A percentile compares a stretch with the other conserved stretches of the same genome.
These are phyloP conservation scores for Pilasporangium apinafurcum DNA, from an alignment of 352 stramenopile species.

Conservation along the genomic window DNA sequence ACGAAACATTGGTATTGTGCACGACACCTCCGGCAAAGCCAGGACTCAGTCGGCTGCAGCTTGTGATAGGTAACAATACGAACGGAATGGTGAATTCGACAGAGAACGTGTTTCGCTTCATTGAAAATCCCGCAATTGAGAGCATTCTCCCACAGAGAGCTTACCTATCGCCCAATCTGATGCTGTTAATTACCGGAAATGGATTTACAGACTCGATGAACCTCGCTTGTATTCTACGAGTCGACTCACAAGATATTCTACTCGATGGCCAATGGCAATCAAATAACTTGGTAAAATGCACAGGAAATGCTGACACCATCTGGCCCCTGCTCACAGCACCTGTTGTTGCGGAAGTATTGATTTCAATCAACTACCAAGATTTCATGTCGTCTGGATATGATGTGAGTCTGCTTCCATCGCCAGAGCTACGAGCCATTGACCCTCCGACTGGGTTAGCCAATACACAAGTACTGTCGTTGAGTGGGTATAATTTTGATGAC, in stretches of 20 bases:
- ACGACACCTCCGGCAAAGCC: slow-evolving; percentile 7
- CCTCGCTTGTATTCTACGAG: slow-evolving; percentile 23
- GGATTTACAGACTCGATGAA: slow-evolving; percentile 10
- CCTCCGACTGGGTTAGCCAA: neutral
- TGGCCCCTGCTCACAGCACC: neutral
- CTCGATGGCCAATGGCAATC: slow-evolving; percentile 17
- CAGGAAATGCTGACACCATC: no score
- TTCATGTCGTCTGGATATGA: slow-evolving; percentile 24
- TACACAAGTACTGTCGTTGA: slow-evolving; percentile 9
- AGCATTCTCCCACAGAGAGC: slow-evolving; percentile 14
- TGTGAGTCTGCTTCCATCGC: slow-evolving; percentile 18
- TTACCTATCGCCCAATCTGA: slow-evolving; percentile 6
- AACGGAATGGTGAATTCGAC: slow-evolving; percentile 22
- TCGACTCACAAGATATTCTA: no score
- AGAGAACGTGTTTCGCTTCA: slow-evolving; percentile 17
- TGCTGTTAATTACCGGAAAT: slow-evolving; percentile 16
- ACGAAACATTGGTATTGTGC: slow-evolving; percentile 12
- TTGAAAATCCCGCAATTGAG: slow-evolving; percentile 7
- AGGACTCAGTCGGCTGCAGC: slow-evolving; percentile 7
- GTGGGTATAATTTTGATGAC: slow-evolving; percentile 35
- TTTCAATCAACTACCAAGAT: slow-evolving; percentile 11
- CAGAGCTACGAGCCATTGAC: slow-evolving; percentile 15
- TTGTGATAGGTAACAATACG: slow-evolving; percentile 9
- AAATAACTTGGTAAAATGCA: no score
- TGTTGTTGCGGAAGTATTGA: slow-evolving; percentile 10